Base-by-base conservation (phyloP, 1,284 basidiomycete genomes). In the Ustilago hordei region DNA sequence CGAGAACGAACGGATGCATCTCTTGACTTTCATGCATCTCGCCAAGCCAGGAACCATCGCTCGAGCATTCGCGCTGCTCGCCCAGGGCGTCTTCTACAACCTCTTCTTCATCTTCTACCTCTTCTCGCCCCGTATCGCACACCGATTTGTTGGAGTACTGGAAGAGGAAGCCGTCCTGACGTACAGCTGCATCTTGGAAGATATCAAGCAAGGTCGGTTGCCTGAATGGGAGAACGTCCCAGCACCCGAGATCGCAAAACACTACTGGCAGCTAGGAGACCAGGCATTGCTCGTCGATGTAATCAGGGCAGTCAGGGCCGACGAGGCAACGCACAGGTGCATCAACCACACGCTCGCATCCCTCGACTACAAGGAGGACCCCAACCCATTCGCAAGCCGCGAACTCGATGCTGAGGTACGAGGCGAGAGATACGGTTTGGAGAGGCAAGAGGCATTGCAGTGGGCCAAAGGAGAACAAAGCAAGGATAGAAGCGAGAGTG, bases 61-160 rank as follows among this genome's bases (percentile, higher is more conserved):
- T 0, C 59, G 74, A 5, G 58, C 57, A 0, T 72, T 72, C 35
- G 69, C 66, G 1, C 45, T 75, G 36, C 56, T 90, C 38, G 93
- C 94, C 3, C 96, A 99, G 81, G 80, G 75, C n/a, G 69, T 83
- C 31, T 81, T 82, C n/a, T 78, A 64, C 63, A 79, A 68, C 65
- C 69, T 77, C 69, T 71, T 81, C 89, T 85, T 95, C 36, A 90
- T 91, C 31, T 78, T 75, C 61, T 97, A 96, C 86, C 86, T 95
- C 63, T 78, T 95, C 55, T 92, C 93, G 0, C 96, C 96, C 0
- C 89, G 89, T 63, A 90, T 91, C 1, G 94, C 93, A 74, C 96
- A 98, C 87, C 93, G 96, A 36, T 98, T 98, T 85, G 95, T 98
- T 53, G 96, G 90, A n/a, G 89, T 94, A 82, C 89, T 99, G 9